Percentiles rank a stretch among this genome's conserved stretches.
These are phyloP conservation scores for Pythium myriotylum DNA, from an alignment of 352 stramenopile genomes.

Conservation along the genomic window DNA sequence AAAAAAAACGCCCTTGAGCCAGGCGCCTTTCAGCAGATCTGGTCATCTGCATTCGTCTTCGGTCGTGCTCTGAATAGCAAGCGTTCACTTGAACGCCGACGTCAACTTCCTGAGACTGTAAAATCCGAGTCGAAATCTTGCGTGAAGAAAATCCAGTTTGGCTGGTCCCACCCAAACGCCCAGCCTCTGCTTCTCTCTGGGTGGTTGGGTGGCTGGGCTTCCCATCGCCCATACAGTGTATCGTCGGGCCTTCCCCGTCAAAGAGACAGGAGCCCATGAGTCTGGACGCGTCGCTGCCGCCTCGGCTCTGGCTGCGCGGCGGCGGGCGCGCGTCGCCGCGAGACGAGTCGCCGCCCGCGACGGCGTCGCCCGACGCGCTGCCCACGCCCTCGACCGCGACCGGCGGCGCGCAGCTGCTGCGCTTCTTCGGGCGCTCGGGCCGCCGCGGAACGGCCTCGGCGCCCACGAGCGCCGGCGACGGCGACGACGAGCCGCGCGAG, in stretches of 20 bases:
- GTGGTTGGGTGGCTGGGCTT: conserved; percentile 25
- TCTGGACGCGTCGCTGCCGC: conserved; percentile 5
- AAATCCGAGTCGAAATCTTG: too few relatives aligned
- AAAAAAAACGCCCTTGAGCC: too few relatives aligned
- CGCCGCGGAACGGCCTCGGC: background rate
- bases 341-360: conserved; percentile 1
- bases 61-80: too few relatives aligned
- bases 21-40: too few relatives aligned
- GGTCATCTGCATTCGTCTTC: too few relatives aligned
- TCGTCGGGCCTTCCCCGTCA: background rate
- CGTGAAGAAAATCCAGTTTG: too few relatives aligned
- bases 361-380: background rate
- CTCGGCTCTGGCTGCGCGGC: conserved; percentile 2
- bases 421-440: conserved; percentile 25
- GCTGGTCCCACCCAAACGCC: too few relatives aligned
- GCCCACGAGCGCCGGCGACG: background rate
- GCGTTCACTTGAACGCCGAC: too few relatives aligned
- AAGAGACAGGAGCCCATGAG: conserved; percentile 18
- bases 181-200: background rate
- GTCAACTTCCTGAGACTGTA: too few relatives aligned
- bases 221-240: background rate
- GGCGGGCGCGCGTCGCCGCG: background rate
- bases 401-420: conserved; percentile 26
- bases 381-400: background rate
- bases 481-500: background rate